Percentiles rank a stretch among this genome's conserved stretches.
phyloP scores from a whole-genome alignment of 139 green algal genomes.

The Gonium pectorale region DNA sequence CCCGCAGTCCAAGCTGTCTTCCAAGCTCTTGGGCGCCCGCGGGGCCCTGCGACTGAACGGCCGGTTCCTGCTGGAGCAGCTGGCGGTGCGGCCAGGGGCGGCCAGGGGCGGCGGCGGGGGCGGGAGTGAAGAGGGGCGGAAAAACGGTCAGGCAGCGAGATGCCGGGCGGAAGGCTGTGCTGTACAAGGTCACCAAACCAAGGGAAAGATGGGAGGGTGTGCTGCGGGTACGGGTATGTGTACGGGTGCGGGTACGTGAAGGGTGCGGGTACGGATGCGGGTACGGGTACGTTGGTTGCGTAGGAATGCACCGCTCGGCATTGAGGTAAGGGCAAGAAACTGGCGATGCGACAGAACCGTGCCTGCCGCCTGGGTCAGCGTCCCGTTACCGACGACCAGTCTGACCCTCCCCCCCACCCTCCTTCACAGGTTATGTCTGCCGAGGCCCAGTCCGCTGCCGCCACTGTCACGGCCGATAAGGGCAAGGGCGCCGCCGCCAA shows the following conservation, averaged over 20 bases:
- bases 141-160: background rate
- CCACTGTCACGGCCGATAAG: conserved; percentile 22
- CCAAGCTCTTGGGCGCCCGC: conserved; percentile 63
- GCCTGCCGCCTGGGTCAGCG: no score
- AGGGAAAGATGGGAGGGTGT: background rate
- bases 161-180: background rate
- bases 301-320: no score
- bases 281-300: no score
- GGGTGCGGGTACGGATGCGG: no score
- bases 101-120: background rate
- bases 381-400: background rate
- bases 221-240: background rate
- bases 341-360: no score
- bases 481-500: background rate
- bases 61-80: conserved; percentile 79
- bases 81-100: conserved; percentile 54
- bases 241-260: no score
- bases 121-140: background rate
- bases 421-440: background rate
- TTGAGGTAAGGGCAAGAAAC: no score
- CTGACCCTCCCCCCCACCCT: background rate
- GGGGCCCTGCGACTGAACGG: conserved; percentile 84
- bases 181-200: conserved; percentile 44
- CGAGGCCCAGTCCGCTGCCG: background rate
- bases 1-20: conserved; percentile 72